A percentile compares a stretch with the other conserved stretches of the same genome.
Conservation (phyloP, 2,329 filamentous ascomycete genomes). For the Trichoderma sp. region DNA sequence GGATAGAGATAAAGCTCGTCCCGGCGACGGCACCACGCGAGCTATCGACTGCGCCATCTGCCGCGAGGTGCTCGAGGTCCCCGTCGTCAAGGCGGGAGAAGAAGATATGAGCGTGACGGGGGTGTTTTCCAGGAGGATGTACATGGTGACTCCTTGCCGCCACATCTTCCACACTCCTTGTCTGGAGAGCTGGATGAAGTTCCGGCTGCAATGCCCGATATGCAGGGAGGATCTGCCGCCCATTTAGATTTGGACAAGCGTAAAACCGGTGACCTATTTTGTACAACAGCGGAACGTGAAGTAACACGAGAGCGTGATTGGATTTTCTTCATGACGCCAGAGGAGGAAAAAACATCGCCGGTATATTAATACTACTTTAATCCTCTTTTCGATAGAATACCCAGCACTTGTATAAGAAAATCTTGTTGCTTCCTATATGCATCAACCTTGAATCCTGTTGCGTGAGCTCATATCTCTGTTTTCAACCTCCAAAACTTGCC, state of each 20-base stretch:
- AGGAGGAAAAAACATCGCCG: no score
- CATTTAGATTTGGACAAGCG: slow-evolving; percentile 51
- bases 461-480: not conserved
- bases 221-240: slow-evolving; percentile 89
- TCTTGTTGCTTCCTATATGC: not conserved
- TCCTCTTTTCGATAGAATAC: not conserved
- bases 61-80: slow-evolving; percentile 86
- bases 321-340: not conserved
- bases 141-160: slow-evolving; percentile 97
- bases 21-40: slow-evolving; percentile 36
- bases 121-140: slow-evolving; percentile 76
- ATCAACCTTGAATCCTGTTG: not conserved
- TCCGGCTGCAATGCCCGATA: slow-evolving; percentile 90
- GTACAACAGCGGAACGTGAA: not conserved
- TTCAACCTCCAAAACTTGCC: not conserved
- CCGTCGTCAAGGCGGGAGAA: slow-evolving; percentile 66
- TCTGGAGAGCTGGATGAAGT: slow-evolving; percentile 94
- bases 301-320: not conserved
- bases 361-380: not conserved
- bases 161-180: slow-evolving; percentile 95
- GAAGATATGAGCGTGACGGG: slow-evolving; percentile 60
- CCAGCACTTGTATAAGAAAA: not conserved
- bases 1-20: slow-evolving; percentile 34
- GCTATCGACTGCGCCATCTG: slow-evolving; percentile 94
- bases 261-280: not conserved